Evolutionary conservation across 225 moss, liverwort and hornwort species (phyloP).

Genomic region (Antitrichia curtipendula): DNA sequence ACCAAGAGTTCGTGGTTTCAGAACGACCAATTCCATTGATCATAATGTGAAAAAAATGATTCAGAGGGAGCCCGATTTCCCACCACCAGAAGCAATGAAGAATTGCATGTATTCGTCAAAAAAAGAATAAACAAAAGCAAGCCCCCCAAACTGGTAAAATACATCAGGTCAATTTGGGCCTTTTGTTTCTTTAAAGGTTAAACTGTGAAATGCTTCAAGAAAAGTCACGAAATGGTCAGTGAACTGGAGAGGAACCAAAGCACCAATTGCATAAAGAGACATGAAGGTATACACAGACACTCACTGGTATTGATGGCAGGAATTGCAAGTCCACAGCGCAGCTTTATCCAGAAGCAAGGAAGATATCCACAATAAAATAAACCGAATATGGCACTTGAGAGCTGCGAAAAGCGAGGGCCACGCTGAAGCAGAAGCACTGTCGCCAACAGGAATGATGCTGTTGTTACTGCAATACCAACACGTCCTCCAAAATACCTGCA

Average conservation of each 20-base stretch:
- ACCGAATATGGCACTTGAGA: slow-evolving; percentile 68
- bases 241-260: background rate
- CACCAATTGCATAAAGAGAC: background rate
- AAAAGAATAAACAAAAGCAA: background rate
- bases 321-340: slow-evolving; percentile 81
- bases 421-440: slow-evolving; percentile 65
- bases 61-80: background rate
- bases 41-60: background rate
- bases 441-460: slow-evolving; percentile 69
- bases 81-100: background rate
- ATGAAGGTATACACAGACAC: background rate
- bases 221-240: background rate
- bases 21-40: background rate
- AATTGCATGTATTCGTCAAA: background rate
- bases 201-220: background rate
- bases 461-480: slow-evolving; percentile 77
- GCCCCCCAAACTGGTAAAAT: background rate
- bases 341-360: slow-evolving; percentile 95
- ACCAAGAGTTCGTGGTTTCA: background rate
- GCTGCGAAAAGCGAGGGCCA: slow-evolving; percentile 78
- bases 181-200: background rate
- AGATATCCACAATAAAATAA: slow-evolving; percentile 88
- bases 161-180: background rate
- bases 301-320: slow-evolving; percentile 79
- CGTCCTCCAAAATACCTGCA: slow-evolving; percentile 87